Conservation (phyloP, 2,329 filamentous ascomycete species). For the Sporothrix phasma region DNA sequence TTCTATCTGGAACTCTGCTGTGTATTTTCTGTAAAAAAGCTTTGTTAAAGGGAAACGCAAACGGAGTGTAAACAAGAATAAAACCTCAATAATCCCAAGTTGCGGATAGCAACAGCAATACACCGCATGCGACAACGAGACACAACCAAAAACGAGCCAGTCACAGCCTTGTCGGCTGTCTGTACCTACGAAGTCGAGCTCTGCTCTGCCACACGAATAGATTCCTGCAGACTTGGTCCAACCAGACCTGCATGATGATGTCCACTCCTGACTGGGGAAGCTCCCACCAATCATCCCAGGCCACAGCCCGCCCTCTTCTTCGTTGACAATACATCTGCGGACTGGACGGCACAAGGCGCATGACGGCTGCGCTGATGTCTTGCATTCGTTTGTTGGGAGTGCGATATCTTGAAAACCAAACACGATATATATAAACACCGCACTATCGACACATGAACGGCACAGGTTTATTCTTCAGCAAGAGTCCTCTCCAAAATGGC, state of each 20-base stretch:
- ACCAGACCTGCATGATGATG: constrained; percentile 11
- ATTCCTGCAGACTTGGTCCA: neutral
- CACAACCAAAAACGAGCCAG: neutral
- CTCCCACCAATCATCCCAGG: constrained; percentile 12
- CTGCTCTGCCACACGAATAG: no score
- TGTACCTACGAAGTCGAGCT: no score
- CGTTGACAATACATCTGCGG: neutral
- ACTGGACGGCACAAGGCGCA: neutral
- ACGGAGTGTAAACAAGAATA: neutral
- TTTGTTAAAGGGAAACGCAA: neutral
- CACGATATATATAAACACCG: neutral
- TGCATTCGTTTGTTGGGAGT: neutral
- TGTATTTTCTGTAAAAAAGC: constrained; percentile 14
- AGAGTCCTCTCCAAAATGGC: neutral
- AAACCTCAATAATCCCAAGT: neutral
- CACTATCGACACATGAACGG: neutral
- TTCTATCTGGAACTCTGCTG: neutral
- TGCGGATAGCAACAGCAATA: neutral
- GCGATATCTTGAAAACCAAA: neutral
- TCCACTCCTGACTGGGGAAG: constrained; percentile 5
- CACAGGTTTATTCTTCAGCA: neutral
- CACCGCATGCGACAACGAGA: neutral
- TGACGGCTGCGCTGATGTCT: neutral
- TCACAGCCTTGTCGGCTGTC: neutral
- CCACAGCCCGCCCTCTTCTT: neutral